Evolutionary conservation across 345 rosid species (phyloP).

Genomic region (Hypericum perforatum): DNA sequence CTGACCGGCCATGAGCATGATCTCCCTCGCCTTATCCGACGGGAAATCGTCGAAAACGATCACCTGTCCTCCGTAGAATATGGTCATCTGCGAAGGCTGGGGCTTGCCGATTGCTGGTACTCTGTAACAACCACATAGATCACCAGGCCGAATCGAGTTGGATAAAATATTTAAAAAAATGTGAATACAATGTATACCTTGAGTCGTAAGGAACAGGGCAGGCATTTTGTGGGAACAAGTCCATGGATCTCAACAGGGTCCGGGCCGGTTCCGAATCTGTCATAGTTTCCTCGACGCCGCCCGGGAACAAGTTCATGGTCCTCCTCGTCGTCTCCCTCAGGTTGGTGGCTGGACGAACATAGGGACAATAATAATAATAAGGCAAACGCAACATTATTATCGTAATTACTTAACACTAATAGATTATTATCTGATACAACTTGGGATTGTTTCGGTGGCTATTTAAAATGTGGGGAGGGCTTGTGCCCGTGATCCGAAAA

Average conservation of each 20-base stretch:
- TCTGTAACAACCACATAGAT: too few species aligned
- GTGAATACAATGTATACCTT: too few species aligned
- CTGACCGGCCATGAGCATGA: conserved; percentile 52
- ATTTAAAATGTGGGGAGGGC: too few species aligned
- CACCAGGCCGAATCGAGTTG: too few species aligned
- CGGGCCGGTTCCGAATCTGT: not conserved
- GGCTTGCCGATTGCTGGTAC: conserved; percentile 13
- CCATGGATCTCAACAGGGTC: conserved; percentile 34
- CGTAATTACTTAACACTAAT: too few species aligned
- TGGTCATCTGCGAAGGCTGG: conserved; percentile 60
- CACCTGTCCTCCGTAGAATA: conserved; percentile 76
- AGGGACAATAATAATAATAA: conserved; percentile 1
- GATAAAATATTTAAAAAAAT: too few species aligned
- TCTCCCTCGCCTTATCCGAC: conserved; percentile 68
- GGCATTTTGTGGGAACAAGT: conserved; percentile 45
- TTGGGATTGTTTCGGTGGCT: too few species aligned
- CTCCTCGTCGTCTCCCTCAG: conserved; percentile 21
- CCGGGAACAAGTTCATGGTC: conserved; percentile 59
- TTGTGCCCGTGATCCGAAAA: too few species aligned
- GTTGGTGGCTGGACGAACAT: conserved; percentile 21
- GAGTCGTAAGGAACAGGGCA: too few species aligned
- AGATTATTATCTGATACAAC: too few species aligned
- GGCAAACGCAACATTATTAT: not conserved
- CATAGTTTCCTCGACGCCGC: too few species aligned
- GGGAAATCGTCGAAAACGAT: conserved; percentile 64